Evolutionary conservation across 768 basidiomycete species (phyloP).

Genomic region (Mrakia frigida): DNA sequence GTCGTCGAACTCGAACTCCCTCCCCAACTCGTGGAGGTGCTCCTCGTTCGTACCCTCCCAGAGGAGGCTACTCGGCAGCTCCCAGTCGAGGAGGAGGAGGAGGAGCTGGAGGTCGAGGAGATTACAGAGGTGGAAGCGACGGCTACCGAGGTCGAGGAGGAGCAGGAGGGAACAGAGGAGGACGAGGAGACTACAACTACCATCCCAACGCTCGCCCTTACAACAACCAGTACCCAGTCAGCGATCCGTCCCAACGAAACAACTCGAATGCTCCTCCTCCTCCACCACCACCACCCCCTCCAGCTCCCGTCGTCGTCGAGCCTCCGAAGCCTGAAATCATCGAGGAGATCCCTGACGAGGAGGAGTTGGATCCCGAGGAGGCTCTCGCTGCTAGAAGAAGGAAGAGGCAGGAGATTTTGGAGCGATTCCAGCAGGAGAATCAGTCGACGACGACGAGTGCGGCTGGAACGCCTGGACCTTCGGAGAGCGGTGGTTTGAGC

Average conservation of each 20-base stretch:
- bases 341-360: constrained; percentile 27
- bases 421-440: constrained; percentile 20
- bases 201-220: not conserved
- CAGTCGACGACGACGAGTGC: constrained; percentile 11
- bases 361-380: constrained; percentile 28
- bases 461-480: constrained; percentile 1
- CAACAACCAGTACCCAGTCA: constrained; percentile 11
- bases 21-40: constrained; percentile 5
- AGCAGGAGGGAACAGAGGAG: not conserved
- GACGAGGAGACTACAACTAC: constrained; percentile 16
- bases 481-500: not conserved
- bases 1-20: not conserved
- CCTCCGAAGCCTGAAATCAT: constrained; percentile 22
- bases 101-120: constrained; percentile 15
- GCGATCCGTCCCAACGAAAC: not conserved
- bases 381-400: constrained; percentile 28
- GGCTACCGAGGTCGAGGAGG: constrained; percentile 10
- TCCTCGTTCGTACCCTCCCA: constrained; percentile 1
- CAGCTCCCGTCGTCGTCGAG: not conserved
- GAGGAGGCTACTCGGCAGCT: constrained; percentile 6
- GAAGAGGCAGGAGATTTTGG: constrained; percentile 28
- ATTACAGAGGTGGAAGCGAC: constrained; percentile 14
- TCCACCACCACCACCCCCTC: too few relatives aligned
- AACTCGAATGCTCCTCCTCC: not conserved
- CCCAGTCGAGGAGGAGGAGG: not conserved